These are phyloP conservation scores for Torulaspora delbrueckii DNA, from an alignment of 805 yeast genomes.

Conservation along the genomic window DNA sequence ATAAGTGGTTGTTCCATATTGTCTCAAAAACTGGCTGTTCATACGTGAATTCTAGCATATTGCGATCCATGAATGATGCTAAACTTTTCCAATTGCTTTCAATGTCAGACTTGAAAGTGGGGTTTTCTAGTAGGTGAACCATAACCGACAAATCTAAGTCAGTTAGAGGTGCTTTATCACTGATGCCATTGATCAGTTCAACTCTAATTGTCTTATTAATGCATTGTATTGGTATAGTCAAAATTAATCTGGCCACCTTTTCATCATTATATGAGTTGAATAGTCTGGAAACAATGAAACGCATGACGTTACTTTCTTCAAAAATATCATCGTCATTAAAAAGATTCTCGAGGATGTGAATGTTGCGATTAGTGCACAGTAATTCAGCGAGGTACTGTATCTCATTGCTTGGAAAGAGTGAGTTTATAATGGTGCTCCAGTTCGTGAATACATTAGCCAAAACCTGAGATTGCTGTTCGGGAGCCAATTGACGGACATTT, in stretches of 20 bases:
- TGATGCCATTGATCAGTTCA: constrained; percentile 23
- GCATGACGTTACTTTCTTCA: constrained; percentile 44
- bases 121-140: constrained; percentile 42
- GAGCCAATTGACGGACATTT: constrained; percentile 16
- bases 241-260: constrained; percentile 8
- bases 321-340: constrained; percentile 40
- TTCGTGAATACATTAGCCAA: constrained; percentile 39
- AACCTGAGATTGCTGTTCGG: constrained; percentile 8
- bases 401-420: constrained; percentile 31
- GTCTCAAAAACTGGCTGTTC: constrained; percentile 31
- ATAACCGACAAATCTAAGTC: constrained; percentile 26
- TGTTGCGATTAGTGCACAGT: constrained; percentile 28
- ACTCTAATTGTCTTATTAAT: constrained; percentile 36
- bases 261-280: constrained; percentile 8
- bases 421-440: constrained; percentile 51
- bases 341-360: constrained; percentile 21
- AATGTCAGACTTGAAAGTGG: constrained; percentile 49
- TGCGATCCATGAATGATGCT: constrained; percentile 10
- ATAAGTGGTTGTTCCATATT: constrained; percentile 40
- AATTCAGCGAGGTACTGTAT: constrained; percentile 30
- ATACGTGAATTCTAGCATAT: constrained; percentile 10
- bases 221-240: constrained; percentile 48
- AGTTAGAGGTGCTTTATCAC: constrained; percentile 6
- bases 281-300: constrained; percentile 27
- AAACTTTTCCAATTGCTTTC: constrained; percentile 37